Evolutionary conservation across 2,329 filamentous ascomycete species (phyloP).

Genomic region (Paracamarosporium sp.): DNA sequence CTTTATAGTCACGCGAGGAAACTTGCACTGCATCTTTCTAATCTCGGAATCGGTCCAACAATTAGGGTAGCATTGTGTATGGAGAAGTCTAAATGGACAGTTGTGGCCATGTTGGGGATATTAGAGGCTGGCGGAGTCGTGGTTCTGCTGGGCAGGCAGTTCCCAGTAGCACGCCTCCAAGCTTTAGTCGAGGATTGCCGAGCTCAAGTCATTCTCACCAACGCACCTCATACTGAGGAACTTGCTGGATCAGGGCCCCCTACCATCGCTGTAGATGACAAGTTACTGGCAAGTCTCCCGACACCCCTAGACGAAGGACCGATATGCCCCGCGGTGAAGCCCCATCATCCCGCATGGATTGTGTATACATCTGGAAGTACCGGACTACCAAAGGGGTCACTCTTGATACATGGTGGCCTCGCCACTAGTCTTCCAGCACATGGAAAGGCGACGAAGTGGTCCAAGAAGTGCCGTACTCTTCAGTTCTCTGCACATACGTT

Average conservation of each 20-base stretch:
- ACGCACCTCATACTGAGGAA: too few species aligned
- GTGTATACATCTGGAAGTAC: constrained; percentile 64
- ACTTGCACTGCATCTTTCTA: constrained; percentile 8
- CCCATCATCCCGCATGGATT: constrained; percentile 45
- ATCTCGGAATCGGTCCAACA: constrained; percentile 4
- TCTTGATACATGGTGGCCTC: constrained; percentile 66
- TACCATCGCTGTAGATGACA: too few species aligned
- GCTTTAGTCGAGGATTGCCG: too few species aligned
- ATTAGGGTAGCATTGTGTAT: constrained; percentile 15
- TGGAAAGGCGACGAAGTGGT: constrained; percentile 19
- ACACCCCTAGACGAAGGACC: too few species aligned
- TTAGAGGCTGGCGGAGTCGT: constrained; percentile 51
- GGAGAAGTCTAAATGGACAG: constrained; percentile 24
- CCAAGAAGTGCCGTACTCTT: constrained; percentile 58
- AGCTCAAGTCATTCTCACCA: too few species aligned
- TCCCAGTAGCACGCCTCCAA: too few species aligned
- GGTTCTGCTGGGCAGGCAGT: too few species aligned
- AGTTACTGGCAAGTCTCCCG: too few species aligned
- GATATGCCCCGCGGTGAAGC: too few species aligned
- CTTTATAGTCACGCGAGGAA: constrained; percentile 4
- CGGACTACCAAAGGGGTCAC: constrained; percentile 62
- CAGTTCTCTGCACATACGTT: constrained; percentile 49
- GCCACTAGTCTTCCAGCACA: constrained; percentile 5
- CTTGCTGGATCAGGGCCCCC: too few species aligned
- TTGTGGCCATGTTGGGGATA: constrained; percentile 48